A percentile compares a stretch with the other conserved stretches of the same genome.
phyloP scores from a whole-genome alignment of 257 asterid species.

The Paulownia fortunei region DNA sequence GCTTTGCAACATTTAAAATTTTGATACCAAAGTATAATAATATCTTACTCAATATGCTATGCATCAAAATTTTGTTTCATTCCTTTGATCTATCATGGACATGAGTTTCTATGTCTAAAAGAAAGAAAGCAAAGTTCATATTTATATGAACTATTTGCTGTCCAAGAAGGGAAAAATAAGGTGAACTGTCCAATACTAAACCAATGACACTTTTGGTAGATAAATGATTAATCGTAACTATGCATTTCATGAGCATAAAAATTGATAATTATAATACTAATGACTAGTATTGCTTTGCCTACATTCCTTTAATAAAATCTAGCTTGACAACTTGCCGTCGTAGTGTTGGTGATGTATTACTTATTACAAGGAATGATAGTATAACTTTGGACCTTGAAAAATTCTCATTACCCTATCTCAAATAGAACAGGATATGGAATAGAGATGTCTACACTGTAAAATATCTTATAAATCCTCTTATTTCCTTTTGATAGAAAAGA shows the following conservation, averaged over 20 bases:
- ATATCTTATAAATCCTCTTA: background rate
- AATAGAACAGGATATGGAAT: background rate
- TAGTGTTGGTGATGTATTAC: background rate
- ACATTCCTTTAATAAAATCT: background rate
- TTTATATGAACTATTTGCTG: background rate
- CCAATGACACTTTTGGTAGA: background rate
- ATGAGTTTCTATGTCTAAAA: background rate
- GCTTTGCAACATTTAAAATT: background rate
- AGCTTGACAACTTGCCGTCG: background rate
- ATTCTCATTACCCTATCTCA: background rate
- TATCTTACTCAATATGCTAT: conserved; percentile 11
- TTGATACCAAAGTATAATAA: background rate
- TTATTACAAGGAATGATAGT: background rate
- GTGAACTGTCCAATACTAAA: background rate
- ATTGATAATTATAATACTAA: background rate
- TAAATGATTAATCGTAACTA: background rate
- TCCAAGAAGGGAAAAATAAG: background rate
- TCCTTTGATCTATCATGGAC: conserved; percentile 16
- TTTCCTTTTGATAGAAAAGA: background rate
- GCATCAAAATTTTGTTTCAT: conserved; percentile 15
- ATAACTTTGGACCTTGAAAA: conserved; percentile 13
- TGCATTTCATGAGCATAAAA: background rate
- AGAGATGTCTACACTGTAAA: background rate
- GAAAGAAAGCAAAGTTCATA: conserved; percentile 1
- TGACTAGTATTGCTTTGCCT: background rate